These are phyloP conservation scores for Fusarium setosum DNA, from an alignment of 2,329 filamentous ascomycete genomes.

Conservation along the genomic window DNA sequence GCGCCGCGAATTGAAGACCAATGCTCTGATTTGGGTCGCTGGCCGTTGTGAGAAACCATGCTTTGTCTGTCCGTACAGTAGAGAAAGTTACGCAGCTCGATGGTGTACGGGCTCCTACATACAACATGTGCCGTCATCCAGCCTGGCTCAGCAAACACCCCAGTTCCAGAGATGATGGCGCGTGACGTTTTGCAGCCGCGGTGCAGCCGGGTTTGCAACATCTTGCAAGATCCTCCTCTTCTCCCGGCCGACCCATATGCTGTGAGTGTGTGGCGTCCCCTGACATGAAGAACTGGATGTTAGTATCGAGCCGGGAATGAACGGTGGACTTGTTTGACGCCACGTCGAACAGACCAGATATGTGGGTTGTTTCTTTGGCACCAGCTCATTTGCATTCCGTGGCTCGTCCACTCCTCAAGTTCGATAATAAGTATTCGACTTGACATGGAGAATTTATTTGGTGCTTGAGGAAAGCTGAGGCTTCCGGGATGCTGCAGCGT, in stretches of 20 bases:
- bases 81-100: background rate
- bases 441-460: background rate
- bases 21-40: background rate
- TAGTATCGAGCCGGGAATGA: too few species aligned
- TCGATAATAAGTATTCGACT: background rate
- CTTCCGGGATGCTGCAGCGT: background rate
- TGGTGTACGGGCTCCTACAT: background rate
- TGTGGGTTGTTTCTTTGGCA: background rate
- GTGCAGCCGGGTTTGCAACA: conserved; percentile 9
- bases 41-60: background rate
- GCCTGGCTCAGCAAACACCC: background rate
- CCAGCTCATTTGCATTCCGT: background rate
- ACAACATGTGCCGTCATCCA: conserved; percentile 1
- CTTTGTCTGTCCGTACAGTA: background rate
- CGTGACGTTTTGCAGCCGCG: conserved; percentile 22
- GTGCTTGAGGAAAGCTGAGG: background rate
- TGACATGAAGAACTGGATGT: background rate
- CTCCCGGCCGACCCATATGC: background rate
- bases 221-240: conserved; percentile 2
- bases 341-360: background rate
- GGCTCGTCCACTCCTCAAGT: background rate
- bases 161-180: conserved; percentile 9
- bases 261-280: conserved; percentile 13
- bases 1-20: background rate
- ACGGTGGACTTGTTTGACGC: background rate